Base-by-base conservation (phyloP, 768 basidiomycete species). In the Rhizopogon roseolus region DNA sequence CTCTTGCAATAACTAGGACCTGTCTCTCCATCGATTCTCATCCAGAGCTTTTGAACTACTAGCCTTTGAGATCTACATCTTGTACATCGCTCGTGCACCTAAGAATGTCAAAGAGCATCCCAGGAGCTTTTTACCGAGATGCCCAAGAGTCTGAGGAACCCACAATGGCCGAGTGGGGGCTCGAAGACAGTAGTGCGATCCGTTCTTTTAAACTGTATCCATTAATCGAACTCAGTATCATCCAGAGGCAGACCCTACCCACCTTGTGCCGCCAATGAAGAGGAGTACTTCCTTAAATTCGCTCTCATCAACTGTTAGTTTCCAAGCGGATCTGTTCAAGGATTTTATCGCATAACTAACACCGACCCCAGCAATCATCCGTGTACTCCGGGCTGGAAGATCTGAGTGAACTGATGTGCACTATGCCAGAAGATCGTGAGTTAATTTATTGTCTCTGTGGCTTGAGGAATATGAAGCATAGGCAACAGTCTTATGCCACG, bases 351-450 rank as follows among this genome's bases (percentile, higher is more conserved):
- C 19, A 36, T 48, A 48, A 14, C 34, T 48, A 4, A 48, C 16
- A 22, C 34, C 9, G n/a, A 8, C 17, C n/a, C 32, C 56, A 57
- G 56, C 37, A 49, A 40, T 57, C 56, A 22, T 42, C 54, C 10
- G 19, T 49, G 10, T 57, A 57, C 25, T 55, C 56, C 17, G 56
- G 56, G 7, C 54, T 57, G n/a, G 56, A 57, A 29, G 56, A 57
- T 17, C 29, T 57, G 25, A 55, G 46, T 7, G 43, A 57, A 28
- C 37, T 49, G 36, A 57, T 57, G 56, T 34, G 22, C 32, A 36
- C 42, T 25, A 39, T 57, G 6, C 54, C 56, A 16, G 54, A 39
- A 32, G 42, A 57, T 14, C 19, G 56, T 50, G 6, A 41, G 54
- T 46, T 6, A 41, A 34, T 17, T 41, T 8, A 36, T n/a, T 16